phyloP scores from a whole-genome alignment of 768 basidiomycete genomes.

The Amanita muscaria region DNA sequence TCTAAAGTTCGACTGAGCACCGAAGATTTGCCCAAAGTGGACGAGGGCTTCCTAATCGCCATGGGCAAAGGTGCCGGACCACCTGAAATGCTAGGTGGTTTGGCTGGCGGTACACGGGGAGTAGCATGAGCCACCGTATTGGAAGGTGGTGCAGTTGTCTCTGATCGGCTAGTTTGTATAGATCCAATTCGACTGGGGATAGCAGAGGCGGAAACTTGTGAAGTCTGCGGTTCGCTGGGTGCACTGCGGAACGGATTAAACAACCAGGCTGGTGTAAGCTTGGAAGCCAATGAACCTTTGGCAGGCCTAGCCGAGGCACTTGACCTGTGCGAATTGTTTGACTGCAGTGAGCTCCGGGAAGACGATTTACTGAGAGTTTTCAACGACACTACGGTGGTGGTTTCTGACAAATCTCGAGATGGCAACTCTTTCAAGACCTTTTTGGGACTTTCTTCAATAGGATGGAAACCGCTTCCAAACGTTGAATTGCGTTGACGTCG shows the following conservation, averaged over 20 bases:
- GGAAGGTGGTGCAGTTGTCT: slow-evolving; percentile 6
- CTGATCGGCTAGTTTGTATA: background rate
- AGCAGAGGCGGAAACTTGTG: slow-evolving; percentile 43
- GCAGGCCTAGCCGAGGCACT: slow-evolving; percentile 31
- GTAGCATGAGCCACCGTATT: slow-evolving; percentile 12
- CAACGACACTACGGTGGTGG: slow-evolving; percentile 15
- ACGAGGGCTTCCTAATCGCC: slow-evolving; percentile 28
- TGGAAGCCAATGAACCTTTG: slow-evolving; percentile 41
- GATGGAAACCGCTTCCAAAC: slow-evolving; percentile 37
- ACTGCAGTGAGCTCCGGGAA: slow-evolving; percentile 59
- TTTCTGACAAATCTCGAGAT: slow-evolving; percentile 27
- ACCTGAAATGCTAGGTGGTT: slow-evolving; percentile 25
- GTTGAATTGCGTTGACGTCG: slow-evolving; percentile 47
- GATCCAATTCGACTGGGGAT: slow-evolving; percentile 21
- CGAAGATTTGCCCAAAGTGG: slow-evolving; percentile 28
- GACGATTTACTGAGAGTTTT: slow-evolving; percentile 46
- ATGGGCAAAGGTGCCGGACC: slow-evolving; percentile 29
- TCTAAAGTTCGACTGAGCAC: slow-evolving; percentile 46
- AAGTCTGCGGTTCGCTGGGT: slow-evolving; percentile 55
- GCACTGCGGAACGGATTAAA: slow-evolving; percentile 67
- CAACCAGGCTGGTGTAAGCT: slow-evolving; percentile 69
- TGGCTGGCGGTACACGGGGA: slow-evolving; percentile 15
- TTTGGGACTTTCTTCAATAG: slow-evolving; percentile 67
- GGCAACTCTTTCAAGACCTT: slow-evolving; percentile 42
- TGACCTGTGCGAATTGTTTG: slow-evolving; percentile 42